phyloP scores from a whole-genome alignment of 2,329 filamentous ascomycete genomes.

The Trichoderma arundinaceum region DNA sequence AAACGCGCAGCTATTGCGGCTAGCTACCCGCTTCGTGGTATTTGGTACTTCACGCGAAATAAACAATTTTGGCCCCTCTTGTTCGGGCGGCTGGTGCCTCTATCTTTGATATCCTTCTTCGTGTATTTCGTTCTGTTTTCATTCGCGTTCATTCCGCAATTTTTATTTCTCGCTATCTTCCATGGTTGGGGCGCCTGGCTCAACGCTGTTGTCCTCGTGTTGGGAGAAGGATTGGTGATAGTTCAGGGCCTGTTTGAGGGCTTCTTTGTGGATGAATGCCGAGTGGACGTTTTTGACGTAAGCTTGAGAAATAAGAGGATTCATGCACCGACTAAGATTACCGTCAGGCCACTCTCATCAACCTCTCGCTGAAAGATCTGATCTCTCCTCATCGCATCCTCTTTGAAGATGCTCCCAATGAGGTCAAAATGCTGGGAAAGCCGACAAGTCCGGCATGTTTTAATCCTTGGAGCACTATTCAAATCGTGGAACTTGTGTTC shows the following conservation, averaged over 20 bases:
- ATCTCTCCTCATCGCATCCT: conserved; percentile 69
- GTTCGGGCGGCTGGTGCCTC: conserved; percentile 75
- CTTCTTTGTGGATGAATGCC: conserved; percentile 79
- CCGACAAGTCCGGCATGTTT: conserved; percentile 79
- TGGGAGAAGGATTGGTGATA: conserved; percentile 80
- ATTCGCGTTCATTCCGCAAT: conserved; percentile 87
- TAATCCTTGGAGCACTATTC: conserved; percentile 87
- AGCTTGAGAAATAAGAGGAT: conserved; percentile 39
- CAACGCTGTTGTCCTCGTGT: conserved; percentile 82
- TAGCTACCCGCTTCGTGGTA: conserved; percentile 69
- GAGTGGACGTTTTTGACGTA: conserved; percentile 85
- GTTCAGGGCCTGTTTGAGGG: conserved; percentile 74
- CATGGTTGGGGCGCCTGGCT: conserved; percentile 88
- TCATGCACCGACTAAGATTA: background rate
- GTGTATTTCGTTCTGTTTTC: conserved; percentile 87
- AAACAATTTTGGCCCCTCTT: conserved; percentile 85
- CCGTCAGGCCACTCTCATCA: conserved; percentile 70
- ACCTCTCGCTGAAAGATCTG: conserved; percentile 72
- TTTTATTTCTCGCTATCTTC: conserved; percentile 86
- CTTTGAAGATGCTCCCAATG: conserved; percentile 70
- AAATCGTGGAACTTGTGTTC: conserved; percentile 82
- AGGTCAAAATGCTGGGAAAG: conserved; percentile 81
- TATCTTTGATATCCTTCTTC: conserved; percentile 79
- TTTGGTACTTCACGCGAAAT: conserved; percentile 80
- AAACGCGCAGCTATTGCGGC: conserved; percentile 53